Conservation (phyloP, 2,329 filamentous ascomycete species). For the Botrytis porri region DNA sequence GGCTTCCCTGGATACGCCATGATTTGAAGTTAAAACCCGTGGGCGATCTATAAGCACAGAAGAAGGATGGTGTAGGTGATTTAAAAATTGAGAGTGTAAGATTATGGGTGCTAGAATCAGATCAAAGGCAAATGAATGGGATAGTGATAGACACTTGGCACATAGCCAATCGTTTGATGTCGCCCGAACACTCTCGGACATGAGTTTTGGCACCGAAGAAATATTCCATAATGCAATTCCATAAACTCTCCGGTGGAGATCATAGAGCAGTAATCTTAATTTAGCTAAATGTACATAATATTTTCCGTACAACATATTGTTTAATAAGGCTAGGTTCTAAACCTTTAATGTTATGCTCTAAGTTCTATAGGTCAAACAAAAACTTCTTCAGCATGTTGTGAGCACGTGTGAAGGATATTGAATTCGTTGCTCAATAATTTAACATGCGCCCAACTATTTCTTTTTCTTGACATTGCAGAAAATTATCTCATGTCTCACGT, state of each 20-base stretch:
- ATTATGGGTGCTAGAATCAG: neutral
- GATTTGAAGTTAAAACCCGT: neutral
- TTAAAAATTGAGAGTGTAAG: neutral
- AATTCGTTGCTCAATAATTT: neutral
- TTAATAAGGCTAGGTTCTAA: neutral
- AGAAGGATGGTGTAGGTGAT: neutral
- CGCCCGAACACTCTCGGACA: neutral
- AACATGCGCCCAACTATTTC: neutral
- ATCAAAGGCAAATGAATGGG: neutral
- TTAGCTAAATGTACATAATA: neutral
- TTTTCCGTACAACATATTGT: neutral
- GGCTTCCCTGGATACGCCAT: neutral
- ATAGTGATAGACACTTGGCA: neutral
- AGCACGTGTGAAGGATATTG: neutral
- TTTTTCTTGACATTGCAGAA: neutral
- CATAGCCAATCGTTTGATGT: neutral
- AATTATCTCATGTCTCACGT: neutral
- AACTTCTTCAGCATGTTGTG: neutral
- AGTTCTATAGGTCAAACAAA: neutral
- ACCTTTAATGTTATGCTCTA: neutral
- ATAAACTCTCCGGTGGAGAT: neutral
- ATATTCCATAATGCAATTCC: neutral
- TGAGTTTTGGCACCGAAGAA: neutral
- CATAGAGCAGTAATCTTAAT: neutral
- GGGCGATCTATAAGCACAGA: neutral